Percentiles rank a stretch among this genome's conserved stretches.
Conservation (phyloP, 1,284 basidiomycete genomes). For the Xerocomus nothofagi region DNA sequence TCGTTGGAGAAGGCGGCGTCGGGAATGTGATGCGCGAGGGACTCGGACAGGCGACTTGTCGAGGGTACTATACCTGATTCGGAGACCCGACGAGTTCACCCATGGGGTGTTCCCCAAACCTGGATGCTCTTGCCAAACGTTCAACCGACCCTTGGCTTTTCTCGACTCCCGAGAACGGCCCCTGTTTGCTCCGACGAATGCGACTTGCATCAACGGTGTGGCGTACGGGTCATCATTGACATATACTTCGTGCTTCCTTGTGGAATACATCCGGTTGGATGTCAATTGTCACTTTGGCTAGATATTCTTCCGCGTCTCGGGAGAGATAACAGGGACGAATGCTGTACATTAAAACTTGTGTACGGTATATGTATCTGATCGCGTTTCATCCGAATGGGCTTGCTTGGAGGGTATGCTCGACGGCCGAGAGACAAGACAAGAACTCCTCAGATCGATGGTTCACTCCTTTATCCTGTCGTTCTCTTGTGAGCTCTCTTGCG, state of each 20-base stretch:
- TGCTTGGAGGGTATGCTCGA: background rate
- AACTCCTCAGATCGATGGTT: background rate
- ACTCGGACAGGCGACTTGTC: no score
- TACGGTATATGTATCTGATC: no score
- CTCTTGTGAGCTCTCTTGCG: background rate
- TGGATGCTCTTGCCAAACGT: background rate
- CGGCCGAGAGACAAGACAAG: background rate
- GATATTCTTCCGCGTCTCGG: background rate
- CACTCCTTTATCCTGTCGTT: background rate
- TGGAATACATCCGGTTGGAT: background rate
- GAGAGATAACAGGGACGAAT: conserved; percentile 2
- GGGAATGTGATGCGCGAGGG: no score
- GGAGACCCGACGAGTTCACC: background rate
- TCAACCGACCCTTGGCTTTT: conserved; percentile 5
- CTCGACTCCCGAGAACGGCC: background rate
- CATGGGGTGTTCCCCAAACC: conserved; percentile 3
- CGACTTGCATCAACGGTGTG: background rate
- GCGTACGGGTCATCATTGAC: no score
- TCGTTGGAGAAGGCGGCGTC: no score
- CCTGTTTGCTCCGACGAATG: background rate
- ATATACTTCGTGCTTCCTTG: background rate
- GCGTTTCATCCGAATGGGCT: conserved; percentile 4
- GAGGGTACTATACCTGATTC: no score
- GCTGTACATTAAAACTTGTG: background rate
- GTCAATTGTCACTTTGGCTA: conserved; percentile 1